Evolutionary conservation across 176 grass and related monocot genomes (phyloP), one percentile per base, ranked within the genome.

Genomic region (Secale cereale): DNA sequence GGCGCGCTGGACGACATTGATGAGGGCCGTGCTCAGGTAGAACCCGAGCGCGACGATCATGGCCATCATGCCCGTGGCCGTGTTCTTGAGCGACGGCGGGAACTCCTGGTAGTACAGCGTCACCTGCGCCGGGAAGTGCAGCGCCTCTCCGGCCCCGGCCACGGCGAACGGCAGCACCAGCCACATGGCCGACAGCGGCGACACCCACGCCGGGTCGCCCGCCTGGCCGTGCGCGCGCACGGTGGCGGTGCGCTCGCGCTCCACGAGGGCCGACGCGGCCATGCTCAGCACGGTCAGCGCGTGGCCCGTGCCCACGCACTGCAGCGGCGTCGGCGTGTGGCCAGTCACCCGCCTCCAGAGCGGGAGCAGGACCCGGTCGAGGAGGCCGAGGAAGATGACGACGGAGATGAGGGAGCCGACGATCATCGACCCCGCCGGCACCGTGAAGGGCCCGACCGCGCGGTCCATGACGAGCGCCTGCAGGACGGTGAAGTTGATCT

Each of bases 401-500:
- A 81, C 74, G 50, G 83, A 37, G 11, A 56, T 0, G 20, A 92
- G 32, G 76, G 2, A 16, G 5, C 71, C 39, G 3, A 97, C 88
- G 39, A 23, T 0, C 70, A 97, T 78, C 25, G 95, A 93, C 26
- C 84, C 87, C 10, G 95, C 87, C 3, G 95, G 95, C 15, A 97
- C 74, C 79, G 40, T 8, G 79, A 97, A 91, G 14, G 39, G 63
- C 48, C 89, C 92, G 0, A 91, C 33, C 9, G 88, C 81, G 69
- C 92, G 94, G 78, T 97, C 88, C 95, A 97, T 92, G 31, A 45
- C 85, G 63, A 97, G 88, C 10, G 92, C 95, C 63, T 97, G 88
- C 12, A 97, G 90, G 12, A 94, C 61, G 1, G 84, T 83, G 81
- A 97, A 80, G 86, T 86, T 91, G 23, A 89, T 3, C 75, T 94